Conservation (phyloP, 306 rosid genomes). For the Pueraria montana region DNA sequence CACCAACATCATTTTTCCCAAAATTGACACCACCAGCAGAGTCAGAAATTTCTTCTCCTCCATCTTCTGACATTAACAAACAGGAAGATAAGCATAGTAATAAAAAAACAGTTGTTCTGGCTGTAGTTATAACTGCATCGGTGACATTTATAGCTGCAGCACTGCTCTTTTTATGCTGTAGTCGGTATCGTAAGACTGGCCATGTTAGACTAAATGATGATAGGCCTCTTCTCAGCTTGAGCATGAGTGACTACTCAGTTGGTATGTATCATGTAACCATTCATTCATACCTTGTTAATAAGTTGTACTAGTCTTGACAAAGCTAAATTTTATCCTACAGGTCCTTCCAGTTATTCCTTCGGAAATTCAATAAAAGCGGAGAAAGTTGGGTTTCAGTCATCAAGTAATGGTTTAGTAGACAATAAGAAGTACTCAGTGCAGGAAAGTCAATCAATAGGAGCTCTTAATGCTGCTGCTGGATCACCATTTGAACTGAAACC, state of each 20-base stretch:
- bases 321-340: slow-evolving; percentile 60
- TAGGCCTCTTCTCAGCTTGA: slow-evolving; percentile 89
- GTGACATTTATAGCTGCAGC: slow-evolving; percentile 74
- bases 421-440: slow-evolving; percentile 47
- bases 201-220: slow-evolving; percentile 71
- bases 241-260: slow-evolving; percentile 73
- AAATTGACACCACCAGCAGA: slow-evolving; percentile 44
- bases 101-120: slow-evolving; percentile 58
- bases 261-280: slow-evolving; percentile 58
- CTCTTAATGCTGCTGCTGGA: slow-evolving; percentile 49
- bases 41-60: slow-evolving; percentile 44
- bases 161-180: slow-evolving; percentile 68
- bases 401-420: slow-evolving; percentile 56
- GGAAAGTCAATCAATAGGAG: slow-evolving; percentile 59
- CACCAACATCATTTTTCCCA: slow-evolving; percentile 41
- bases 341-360: slow-evolving; percentile 56
- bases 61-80: slow-evolving; percentile 46
- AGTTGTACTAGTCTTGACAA: slow-evolving; percentile 38
- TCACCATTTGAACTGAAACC: slow-evolving; percentile 59
- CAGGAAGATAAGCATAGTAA: slow-evolving; percentile 38
- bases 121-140: slow-evolving; percentile 77
- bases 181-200: slow-evolving; percentile 50
- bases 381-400: slow-evolving; percentile 65
- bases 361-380: slow-evolving; percentile 70
- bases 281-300: slow-evolving; percentile 31